Percentiles rank a stretch among this genome's conserved stretches.
These are phyloP conservation scores for Hypoxylon sp. DNA, from an alignment of 2,329 filamentous ascomycete species.

Conservation along the genomic window DNA sequence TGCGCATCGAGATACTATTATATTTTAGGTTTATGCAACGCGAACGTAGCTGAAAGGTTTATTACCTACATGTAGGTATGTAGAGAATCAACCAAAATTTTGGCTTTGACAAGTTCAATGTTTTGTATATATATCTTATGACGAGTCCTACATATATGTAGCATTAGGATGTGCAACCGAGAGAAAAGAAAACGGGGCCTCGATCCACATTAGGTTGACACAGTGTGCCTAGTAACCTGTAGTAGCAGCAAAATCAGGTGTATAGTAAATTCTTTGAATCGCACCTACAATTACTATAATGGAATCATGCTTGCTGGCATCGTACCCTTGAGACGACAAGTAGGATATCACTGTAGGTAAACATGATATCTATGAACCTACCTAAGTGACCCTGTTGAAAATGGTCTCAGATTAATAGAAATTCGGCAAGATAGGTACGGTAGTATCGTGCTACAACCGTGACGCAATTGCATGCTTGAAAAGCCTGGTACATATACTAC, in stretches of 20 bases:
- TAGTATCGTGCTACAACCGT: conserved; percentile 20
- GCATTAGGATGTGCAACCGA: not conserved
- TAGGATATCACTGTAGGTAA: not conserved
- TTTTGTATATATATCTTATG: conserved; percentile 8
- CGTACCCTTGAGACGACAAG: conserved; percentile 2
- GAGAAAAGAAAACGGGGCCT: conserved; percentile 19
- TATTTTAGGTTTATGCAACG: conserved; percentile 38
- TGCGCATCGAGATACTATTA: conserved; percentile 23
- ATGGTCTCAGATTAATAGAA: conserved; percentile 24
- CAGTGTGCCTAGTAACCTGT: conserved; percentile 18
- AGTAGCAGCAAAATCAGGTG: not conserved
- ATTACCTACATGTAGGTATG: too few relatives aligned
- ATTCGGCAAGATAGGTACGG: conserved; percentile 13
- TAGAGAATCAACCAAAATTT: conserved; percentile 14
- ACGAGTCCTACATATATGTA: not conserved
- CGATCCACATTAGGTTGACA: conserved; percentile 16
- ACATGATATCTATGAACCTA: conserved; percentile 1
- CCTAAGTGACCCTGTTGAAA: not conserved
- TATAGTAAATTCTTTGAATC: not conserved
- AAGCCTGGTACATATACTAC: not conserved
- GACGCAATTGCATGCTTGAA: conserved; percentile 2
- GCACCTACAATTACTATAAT: conserved; percentile 3
- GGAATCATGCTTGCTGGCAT: conserved; percentile 12
- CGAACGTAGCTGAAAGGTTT: conserved; percentile 26
- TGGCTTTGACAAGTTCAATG: conserved; percentile 1